Conservation (phyloP, 148 eudicot genomes). For the Beta vulgaris region DNA sequence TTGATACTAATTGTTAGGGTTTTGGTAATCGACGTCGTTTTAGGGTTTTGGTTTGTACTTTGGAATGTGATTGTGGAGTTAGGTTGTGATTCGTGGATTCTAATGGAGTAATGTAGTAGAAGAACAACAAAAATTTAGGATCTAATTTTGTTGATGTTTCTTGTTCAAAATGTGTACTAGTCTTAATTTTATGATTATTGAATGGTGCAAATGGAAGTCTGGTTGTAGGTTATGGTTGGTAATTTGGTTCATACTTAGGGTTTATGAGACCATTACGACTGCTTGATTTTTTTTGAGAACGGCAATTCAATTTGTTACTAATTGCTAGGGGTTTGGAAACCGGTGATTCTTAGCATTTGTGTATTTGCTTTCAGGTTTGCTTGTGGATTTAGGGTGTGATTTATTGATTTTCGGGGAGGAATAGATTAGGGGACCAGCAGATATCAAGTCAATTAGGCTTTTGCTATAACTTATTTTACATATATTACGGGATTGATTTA, state of each 20-base stretch:
- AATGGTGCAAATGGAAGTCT: background rate
- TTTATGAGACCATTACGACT: too few species aligned
- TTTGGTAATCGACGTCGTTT: background rate
- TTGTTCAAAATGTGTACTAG: background rate
- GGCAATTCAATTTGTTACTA: background rate
- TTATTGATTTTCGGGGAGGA: background rate
- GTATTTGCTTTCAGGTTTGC: background rate
- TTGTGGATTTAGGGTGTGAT: background rate
- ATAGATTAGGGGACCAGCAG: background rate
- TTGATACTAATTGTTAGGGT: constrained; percentile 4
- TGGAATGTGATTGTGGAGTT: background rate
- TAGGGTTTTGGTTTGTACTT: background rate
- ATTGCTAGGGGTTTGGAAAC: background rate
- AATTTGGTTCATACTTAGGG: too few species aligned
- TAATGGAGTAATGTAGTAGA: background rate
- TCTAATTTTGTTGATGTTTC: too few species aligned
- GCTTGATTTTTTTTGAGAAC: too few species aligned
- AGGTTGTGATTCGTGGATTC: background rate
- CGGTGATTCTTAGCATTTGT: background rate
- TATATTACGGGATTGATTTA: background rate
- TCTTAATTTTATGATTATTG: background rate
- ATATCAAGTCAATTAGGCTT: background rate
- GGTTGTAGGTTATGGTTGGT: background rate
- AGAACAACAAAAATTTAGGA: too few species aligned
- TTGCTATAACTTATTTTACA: background rate